Evolutionary conservation across 768 basidiomycete genomes (phyloP), one percentile per base, ranked within the genome.

Genomic region (Mycena galericulata): DNA sequence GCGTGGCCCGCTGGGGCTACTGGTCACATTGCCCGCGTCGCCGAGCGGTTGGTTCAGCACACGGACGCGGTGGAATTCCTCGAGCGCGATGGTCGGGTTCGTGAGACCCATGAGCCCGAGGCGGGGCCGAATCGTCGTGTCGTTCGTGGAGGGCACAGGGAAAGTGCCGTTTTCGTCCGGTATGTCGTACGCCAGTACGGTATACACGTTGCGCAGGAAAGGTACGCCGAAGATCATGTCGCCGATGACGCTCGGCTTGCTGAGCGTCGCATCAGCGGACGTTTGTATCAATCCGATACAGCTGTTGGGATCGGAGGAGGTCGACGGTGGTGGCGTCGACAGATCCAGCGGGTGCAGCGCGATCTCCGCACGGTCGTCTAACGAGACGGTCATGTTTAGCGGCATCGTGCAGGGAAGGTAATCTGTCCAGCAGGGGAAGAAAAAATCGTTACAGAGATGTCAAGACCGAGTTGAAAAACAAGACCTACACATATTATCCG

Each of bases 321-420:
- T 81, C 11, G 78, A 72, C 0, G 79, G 75, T 0, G 90, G 86
- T 56, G 85, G 78, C 0, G 82, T 74, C 6, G 91, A 89, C 10
- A 95, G 81, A 75, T 95, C 92, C 58, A 95, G 88, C 0, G 93
- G 94, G 72, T 95, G 93, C 2, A 94, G 73, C 0, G 91, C 78
- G 27, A 92, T 83, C 47, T 85, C 85, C 0, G 81, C 75, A 51
- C 87, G 88, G 69, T 82, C 80, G 75, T 90, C 87, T 43, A 94
- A 79, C 2, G 89, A 88, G 65, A 95, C 83, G 5, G 89, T 88
- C 64, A 94, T 81, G 76, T 94, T 94, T 34, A 95, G 83, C 0
- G 92, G 90, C 0, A 85, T 88, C 4, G 78, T 82, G 75, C 93
- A 95, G 0, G 91, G 90, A 20, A 94, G 84, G 74, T 92, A 95